phyloP scores from a whole-genome alignment of 257 asterid species.

The Solanum sitiens region DNA sequence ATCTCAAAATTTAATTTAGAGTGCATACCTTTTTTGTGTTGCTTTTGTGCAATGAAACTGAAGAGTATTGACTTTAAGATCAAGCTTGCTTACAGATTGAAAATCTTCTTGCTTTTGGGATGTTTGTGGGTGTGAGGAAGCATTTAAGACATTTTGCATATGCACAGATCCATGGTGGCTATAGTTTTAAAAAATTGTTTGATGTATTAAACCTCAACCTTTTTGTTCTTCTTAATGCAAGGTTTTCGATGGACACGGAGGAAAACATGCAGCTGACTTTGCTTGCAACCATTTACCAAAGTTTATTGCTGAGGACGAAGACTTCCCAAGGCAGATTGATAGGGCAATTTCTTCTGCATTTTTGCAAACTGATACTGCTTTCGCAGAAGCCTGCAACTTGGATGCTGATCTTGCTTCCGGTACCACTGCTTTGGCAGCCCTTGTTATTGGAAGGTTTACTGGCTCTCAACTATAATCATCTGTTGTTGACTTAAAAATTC shows the following conservation, averaged over 20 bases:
- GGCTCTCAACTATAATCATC: neutral
- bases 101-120: neutral
- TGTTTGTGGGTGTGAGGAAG: neutral
- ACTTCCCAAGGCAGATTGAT: slow-evolving; percentile 67
- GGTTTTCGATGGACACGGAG: slow-evolving; percentile 99
- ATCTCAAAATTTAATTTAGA: neutral
- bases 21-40: neutral
- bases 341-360: slow-evolving; percentile 72
- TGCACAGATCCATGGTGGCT: neutral
- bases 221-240: slow-evolving; percentile 5
- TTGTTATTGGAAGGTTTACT: slow-evolving; percentile 70
- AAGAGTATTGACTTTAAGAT: neutral
- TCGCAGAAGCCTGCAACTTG: slow-evolving; percentile 77
- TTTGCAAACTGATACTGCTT: slow-evolving; percentile 76
- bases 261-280: slow-evolving; percentile 96
- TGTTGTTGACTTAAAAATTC: neutral
- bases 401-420: slow-evolving; percentile 93
- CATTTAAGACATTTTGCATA: neutral
- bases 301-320: slow-evolving; percentile 57
- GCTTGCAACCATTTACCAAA: slow-evolving; percentile 78
- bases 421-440: slow-evolving; percentile 92
- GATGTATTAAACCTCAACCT: neutral
- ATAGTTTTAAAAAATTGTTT: neutral
- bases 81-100: neutral
- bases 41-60: neutral